These are phyloP conservation scores for Globisporangium perplexum DNA, from an alignment of 352 stramenopile genomes.

Conservation along the genomic window DNA sequence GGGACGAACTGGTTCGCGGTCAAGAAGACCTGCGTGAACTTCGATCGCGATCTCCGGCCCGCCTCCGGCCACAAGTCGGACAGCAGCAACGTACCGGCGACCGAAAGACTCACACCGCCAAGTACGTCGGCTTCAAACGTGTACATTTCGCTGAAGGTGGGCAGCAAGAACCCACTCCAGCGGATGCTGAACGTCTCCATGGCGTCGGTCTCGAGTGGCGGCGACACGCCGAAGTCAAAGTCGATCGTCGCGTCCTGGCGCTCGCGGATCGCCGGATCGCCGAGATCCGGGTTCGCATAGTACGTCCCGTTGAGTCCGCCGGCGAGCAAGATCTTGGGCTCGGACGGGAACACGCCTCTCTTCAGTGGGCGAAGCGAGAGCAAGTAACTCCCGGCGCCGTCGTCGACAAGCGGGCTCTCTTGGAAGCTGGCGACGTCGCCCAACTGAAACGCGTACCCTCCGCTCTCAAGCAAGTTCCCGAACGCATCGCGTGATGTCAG, in stretches of 20 bases:
- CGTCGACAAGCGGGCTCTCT: conserved; percentile 20
- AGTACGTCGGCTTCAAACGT: conserved; percentile 35
- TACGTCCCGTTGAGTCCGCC: conserved; percentile 58
- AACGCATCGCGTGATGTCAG: conserved; percentile 42
- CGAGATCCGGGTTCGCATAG: conserved; percentile 24
- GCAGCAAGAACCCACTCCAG: conserved; percentile 48
- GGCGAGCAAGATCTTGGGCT: conserved; percentile 38
- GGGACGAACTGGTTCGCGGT: conserved; percentile 30
- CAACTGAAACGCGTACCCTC: conserved; percentile 43
- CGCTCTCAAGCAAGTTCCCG: conserved; percentile 45
- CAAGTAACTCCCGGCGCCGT: conserved; percentile 34
- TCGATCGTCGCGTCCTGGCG: conserved; percentile 31
- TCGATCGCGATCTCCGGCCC: conserved; percentile 6
- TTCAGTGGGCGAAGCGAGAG: conserved; percentile 22
- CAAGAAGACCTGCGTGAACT: conserved; percentile 16
- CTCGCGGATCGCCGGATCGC: conserved; percentile 19
- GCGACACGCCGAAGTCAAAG: conserved; percentile 39
- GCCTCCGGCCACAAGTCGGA: conserved; percentile 18
- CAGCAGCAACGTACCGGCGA: conserved; percentile 16
- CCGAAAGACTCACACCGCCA: conserved; percentile 25
- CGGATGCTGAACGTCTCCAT: conserved; percentile 48
- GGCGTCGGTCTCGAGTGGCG: conserved; percentile 26
- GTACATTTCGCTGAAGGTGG: conserved; percentile 50
- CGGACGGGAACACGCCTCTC: conserved; percentile 25
- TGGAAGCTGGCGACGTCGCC: conserved; percentile 16